These are phyloP conservation scores for Zizania latifolia DNA, from an alignment of 176 grass and related monocot species.

Conservation along the genomic window DNA sequence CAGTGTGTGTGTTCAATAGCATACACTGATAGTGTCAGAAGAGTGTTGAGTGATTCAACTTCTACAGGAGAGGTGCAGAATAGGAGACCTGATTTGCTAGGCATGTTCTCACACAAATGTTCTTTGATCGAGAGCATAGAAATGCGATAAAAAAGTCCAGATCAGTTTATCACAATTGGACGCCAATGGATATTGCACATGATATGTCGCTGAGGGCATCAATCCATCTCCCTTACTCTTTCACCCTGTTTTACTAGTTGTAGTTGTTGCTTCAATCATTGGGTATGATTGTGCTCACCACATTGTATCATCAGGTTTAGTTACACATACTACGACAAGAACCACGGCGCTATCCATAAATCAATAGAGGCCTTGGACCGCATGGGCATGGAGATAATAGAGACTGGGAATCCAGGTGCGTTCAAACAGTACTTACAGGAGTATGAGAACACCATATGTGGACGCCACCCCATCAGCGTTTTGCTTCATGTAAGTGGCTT, in stretches of 20 bases:
- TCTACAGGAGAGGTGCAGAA: too few species aligned
- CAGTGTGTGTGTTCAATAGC: too few species aligned
- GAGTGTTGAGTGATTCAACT: too few species aligned
- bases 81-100: not conserved
- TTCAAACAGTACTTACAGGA: conserved; percentile 71
- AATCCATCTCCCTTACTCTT: not conserved
- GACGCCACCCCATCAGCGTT: conserved; percentile 89
- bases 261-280: not conserved
- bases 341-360: conserved; percentile 71
- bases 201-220: not conserved
- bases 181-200: not conserved
- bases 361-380: conserved; percentile 88
- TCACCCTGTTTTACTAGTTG: not conserved
- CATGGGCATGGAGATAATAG: conserved; percentile 94
- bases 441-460: conserved; percentile 86
- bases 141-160: not conserved
- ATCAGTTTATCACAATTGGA: not conserved
- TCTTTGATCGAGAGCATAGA: not conserved
- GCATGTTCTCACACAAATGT: not conserved
- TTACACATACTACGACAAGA: conserved; percentile 87
- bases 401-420: conserved; percentile 61
- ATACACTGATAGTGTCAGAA: too few species aligned
- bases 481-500: conserved; percentile 67
- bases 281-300: conserved; percentile 7
- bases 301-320: conserved; percentile 58